These are phyloP conservation scores for Arthrobotrys pseudoclavata DNA, from an alignment of 2,329 filamentous ascomycete species.

Conservation along the genomic window DNA sequence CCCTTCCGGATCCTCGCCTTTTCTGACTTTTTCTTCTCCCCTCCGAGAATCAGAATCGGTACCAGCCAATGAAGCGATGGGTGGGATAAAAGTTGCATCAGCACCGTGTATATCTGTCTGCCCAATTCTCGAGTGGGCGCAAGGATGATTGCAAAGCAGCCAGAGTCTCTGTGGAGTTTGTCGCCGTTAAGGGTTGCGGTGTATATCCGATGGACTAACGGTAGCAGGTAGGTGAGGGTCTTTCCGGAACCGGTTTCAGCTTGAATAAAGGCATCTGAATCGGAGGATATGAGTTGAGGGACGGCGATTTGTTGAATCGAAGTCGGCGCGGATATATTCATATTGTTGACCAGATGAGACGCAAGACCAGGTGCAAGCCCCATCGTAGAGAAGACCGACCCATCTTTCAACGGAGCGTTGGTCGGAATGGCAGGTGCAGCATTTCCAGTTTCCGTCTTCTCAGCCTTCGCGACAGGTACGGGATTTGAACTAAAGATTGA, in stretches of 20 bases:
- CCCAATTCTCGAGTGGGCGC: conserved; percentile 94
- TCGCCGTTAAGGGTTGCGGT: conserved; percentile 65
- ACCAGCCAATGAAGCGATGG: conserved; percentile 94
- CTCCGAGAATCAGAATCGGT: conserved; percentile 83
- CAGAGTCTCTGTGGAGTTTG: conserved; percentile 83
- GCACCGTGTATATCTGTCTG: conserved; percentile 89
- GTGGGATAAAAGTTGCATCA: conserved; percentile 66
- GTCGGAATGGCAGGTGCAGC: conserved; percentile 77
- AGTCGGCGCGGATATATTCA: conserved; percentile 89
- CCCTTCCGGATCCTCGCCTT: conserved; percentile 83
- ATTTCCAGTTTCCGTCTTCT: conserved; percentile 69
- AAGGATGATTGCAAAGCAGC: conserved; percentile 92
- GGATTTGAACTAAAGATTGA: conserved; percentile 95
- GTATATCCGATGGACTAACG: conserved; percentile 89
- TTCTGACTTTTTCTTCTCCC: conserved; percentile 76
- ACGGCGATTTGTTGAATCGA: conserved; percentile 94
- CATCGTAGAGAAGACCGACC: conserved; percentile 85
- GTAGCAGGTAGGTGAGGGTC: conserved; percentile 93
- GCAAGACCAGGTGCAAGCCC: conserved; percentile 86
- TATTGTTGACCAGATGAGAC: conserved; percentile 84
- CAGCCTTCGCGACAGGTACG: conserved; percentile 72
- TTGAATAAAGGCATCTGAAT: conserved; percentile 94
- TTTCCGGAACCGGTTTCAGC: conserved; percentile 98
- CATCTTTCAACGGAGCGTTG: conserved; percentile 88
- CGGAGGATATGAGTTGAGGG: conserved; percentile 80